A percentile compares a stretch with the other conserved stretches of the same genome.
phyloP scores from a whole-genome alignment of 768 basidiomycete genomes.

The Cyathus striatus region DNA sequence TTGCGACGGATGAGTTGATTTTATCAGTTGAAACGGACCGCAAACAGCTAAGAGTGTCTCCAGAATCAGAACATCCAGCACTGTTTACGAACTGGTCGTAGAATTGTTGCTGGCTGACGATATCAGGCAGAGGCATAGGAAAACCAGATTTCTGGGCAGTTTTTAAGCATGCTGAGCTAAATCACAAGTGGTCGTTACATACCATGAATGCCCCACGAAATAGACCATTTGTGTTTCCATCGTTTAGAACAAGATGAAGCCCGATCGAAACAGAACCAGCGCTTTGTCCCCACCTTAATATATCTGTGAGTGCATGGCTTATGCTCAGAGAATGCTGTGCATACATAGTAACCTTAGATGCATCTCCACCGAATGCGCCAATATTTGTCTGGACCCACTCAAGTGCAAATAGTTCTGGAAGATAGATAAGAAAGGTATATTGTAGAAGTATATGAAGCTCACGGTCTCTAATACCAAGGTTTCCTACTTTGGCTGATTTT shows the following conservation, averaged over 20 bases:
- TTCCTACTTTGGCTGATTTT: slow-evolving; percentile 31
- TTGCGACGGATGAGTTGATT: slow-evolving; percentile 24
- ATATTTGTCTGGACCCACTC: slow-evolving; percentile 54
- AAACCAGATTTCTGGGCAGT: slow-evolving; percentile 11
- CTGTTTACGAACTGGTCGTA: slow-evolving; percentile 24
- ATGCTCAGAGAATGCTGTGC: slow-evolving; percentile 7
- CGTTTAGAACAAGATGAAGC: slow-evolving; percentile 10
- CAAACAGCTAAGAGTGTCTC: slow-evolving; percentile 26
- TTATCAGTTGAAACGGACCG: slow-evolving; percentile 22
- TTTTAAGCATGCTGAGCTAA: background rate
- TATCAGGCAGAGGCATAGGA: background rate
- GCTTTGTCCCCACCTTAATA: slow-evolving; percentile 35
- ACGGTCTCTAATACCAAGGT: slow-evolving; percentile 51
- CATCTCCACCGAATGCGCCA: slow-evolving; percentile 48
- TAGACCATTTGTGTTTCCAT: slow-evolving; percentile 10
- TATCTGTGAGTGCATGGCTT: background rate
- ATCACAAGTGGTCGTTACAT: background rate
- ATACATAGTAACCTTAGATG: slow-evolving; percentile 35
- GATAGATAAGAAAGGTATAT: background rate
- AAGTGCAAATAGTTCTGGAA: slow-evolving; percentile 37
- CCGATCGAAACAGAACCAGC: slow-evolving; percentile 21
- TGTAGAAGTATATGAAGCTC: slow-evolving; percentile 8
- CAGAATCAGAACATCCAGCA: slow-evolving; percentile 19
- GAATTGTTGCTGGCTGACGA: background rate
- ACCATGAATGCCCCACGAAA: slow-evolving; percentile 17